Evolutionary conservation across 768 basidiomycete species (phyloP), one percentile per base, ranked within the genome.

Genomic region (Mycena amicta): DNA sequence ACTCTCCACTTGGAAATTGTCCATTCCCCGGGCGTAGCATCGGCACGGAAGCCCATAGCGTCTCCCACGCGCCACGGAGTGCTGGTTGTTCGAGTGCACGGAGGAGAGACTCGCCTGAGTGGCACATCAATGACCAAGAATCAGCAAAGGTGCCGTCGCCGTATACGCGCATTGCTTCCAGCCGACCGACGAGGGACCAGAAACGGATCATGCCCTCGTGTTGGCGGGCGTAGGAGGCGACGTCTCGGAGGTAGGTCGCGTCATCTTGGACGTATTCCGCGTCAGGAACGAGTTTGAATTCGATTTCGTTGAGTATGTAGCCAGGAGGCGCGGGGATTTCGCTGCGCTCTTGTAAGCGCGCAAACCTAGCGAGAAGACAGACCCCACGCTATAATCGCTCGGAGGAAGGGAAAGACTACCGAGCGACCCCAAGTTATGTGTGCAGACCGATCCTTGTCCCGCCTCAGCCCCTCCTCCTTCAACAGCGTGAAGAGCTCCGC

Each of bases 261-360:
- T 30, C 47, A 23, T 45, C 22, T 3, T 47, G 20, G 30, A 29
- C 45, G 29, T 52, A 59, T 16, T 47, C 31, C 18, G 61, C 23
- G 18, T 56, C 46, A 5, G 27, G 43, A 11, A 13, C 50, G 26
- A 63, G 53, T 20, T 28, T n/a, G 54, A 56, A 56, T n/a, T 5
- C 8, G 37, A 45, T 5, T 22, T 11, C 4, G 23, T 63, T 28
- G 40, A 41, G 50, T 16, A 23, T 55, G 49, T 52, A 59, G 13
- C 61, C 61, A 5, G 61, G 61, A 11, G 61, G 61, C 16, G 49
- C 57, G 40, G 61, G 61, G 37, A 63, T 37, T 15, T 63, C 57
- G 23, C 57, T 59, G 49, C n/a, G n/a, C 13, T 16, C 18, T 46
- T 12, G 18, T 22, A 43, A 60, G 50, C 18, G 46, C 16, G 50